Base-by-base conservation (phyloP, 169 alveolate species). In the Babesia bigemina region DNA sequence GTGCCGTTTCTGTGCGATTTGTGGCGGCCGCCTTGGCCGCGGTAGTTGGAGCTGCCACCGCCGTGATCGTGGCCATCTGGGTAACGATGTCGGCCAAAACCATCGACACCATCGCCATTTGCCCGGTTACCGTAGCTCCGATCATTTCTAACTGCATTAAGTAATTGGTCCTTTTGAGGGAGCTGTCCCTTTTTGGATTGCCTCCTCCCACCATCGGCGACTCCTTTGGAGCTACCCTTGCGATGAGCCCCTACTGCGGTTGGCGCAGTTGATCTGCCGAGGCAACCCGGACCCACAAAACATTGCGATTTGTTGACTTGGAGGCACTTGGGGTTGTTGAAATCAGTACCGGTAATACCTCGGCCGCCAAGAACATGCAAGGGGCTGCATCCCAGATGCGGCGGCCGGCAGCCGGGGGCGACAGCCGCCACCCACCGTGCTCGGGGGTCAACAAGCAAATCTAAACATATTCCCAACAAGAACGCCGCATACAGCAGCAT, bases 401-500 rank as follows among this genome's bases (percentile, higher is more conserved):
- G 6, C 22, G 10, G 22, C 19, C 19, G 22, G 10, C 56, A 16
- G 7, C 56, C 56, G 7, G 56, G 19, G 19, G 26, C 56, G 19
- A 49, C 22, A 17, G 22, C 22, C 6, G 22, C 56, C 1, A 8
- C 10, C 19, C 56, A 16, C 6, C 22, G 47, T 58, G 66, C 66
- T 21, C 26, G 4, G 11, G 66, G 26, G 8, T 45, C 4, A 16
- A 58, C 48, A 14, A 58, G 66, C 44, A 8, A 16, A 33, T 29
- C 33, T 21, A 59, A 65, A 26, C 39, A 47, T 65, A 44, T 6
- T 13, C 44, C 60, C 61, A 65, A 44, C 11, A 49, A 8, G 61
- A 65, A 14, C 12, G 26, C 48, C 4, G 42, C n/a, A 39, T 44
- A 19, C 26, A 65, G 62, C 59, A 65, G 42, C 78, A 55, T 70